Conservation (phyloP, 768 basidiomycete species). For the Butyriboletus loyo region DNA sequence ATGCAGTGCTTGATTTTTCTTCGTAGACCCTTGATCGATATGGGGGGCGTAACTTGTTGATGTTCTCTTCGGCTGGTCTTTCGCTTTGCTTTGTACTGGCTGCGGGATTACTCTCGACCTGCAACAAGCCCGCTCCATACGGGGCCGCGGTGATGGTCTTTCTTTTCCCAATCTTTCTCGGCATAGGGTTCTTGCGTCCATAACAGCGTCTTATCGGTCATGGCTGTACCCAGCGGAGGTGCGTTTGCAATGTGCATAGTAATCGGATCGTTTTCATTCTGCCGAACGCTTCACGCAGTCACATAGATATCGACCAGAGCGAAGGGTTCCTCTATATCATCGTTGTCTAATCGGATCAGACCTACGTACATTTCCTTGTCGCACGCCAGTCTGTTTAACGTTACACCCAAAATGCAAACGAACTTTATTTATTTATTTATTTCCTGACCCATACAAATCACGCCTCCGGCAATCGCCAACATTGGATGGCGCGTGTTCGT, state of each 20-base stretch:
- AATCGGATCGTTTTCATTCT: neutral
- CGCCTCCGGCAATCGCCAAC: neutral
- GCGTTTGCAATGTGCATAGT: neutral
- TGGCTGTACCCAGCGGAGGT: constrained; percentile 1
- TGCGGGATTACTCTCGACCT: neutral
- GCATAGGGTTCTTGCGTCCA: neutral
- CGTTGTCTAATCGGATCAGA: neutral
- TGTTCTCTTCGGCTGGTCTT: neutral
- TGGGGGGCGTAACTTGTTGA: neutral
- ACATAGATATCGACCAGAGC: neutral
- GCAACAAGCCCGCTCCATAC: neutral
- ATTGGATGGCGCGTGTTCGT: neutral
- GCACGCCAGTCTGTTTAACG: neutral
- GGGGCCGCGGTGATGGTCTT: neutral
- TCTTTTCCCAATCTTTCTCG: neutral
- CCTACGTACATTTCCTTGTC: neutral
- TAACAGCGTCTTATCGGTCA: neutral
- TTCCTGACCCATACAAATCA: neutral
- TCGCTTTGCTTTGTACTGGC: neutral
- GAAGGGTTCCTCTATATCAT: neutral
- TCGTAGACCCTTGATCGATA: neutral
- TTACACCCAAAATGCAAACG: neutral
- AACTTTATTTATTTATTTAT: neutral
- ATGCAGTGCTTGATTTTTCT: neutral
- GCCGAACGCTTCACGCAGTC: neutral